These are phyloP conservation scores for Xerocomellus amylosporus DNA, from an alignment of 768 basidiomycete genomes.

Conservation along the genomic window DNA sequence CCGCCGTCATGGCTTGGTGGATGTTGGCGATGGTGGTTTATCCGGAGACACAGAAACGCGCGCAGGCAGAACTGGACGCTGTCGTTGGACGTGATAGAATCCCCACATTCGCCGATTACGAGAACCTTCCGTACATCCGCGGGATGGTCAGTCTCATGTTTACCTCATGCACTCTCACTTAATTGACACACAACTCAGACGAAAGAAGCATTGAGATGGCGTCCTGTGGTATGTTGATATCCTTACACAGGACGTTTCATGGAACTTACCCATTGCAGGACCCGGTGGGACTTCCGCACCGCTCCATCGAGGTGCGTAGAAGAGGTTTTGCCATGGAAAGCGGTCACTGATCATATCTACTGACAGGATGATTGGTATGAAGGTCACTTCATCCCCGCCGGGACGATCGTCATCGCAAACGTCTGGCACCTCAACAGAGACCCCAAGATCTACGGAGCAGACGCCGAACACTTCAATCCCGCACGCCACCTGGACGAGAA, in stretches of 20 bases:
- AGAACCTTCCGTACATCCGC: conserved; percentile 7
- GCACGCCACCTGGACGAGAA: conserved; percentile 19
- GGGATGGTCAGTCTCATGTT: not conserved
- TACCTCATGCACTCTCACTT: not conserved
- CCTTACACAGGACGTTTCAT: not conserved
- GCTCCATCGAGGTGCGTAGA: conserved; percentile 1
- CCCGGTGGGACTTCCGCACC: conserved; percentile 3
- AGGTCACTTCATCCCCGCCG: conserved; percentile 24
- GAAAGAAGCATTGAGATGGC: conserved; percentile 11
- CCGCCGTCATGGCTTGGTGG: conserved; percentile 14
- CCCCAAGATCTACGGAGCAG: conserved; percentile 41
- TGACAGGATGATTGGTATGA: conserved; percentile 21
- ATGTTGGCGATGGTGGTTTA: conserved; percentile 26
- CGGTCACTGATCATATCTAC: not conserved
- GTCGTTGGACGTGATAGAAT: conserved; percentile 22
- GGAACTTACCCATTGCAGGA: not conserved
- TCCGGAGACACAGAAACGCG: conserved; percentile 27
- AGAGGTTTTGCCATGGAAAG: not conserved
- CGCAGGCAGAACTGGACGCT: conserved; percentile 24
- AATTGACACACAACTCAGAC: not conserved
- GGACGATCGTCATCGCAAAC: conserved; percentile 12
- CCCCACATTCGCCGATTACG: conserved; percentile 10
- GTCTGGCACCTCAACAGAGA: conserved; percentile 38
- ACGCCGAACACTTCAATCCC: conserved; percentile 44
- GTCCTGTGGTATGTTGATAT: not conserved